A percentile compares a stretch with the other conserved stretches of the same genome.
Conservation (phyloP, 306 rosid species). For the Betula pendula region DNA sequence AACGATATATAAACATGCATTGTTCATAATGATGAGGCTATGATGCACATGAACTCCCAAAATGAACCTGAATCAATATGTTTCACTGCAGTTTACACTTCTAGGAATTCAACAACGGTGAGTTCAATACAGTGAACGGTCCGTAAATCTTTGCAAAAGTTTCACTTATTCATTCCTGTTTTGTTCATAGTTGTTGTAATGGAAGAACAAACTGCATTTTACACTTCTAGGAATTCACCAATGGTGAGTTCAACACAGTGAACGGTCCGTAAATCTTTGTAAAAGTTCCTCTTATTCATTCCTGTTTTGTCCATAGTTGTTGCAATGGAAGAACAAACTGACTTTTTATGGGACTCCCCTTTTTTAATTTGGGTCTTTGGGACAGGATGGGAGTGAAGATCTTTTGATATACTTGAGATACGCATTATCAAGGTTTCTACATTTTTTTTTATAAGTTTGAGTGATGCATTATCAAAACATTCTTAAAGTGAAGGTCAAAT, state of each 20-base stretch:
- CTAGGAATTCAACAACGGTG: not conserved
- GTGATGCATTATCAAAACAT: not conserved
- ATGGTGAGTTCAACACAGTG: not conserved
- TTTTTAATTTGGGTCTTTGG: not conserved
- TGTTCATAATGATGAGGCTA: not conserved
- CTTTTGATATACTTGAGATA: not conserved
- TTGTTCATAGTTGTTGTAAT: not conserved
- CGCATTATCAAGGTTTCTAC: not conserved
- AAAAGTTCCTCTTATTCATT: not conserved
- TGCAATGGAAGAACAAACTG: not conserved
- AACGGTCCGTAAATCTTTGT: not conserved
- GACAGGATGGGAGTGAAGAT: not conserved
- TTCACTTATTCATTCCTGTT: not conserved
- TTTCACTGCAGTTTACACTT: not conserved
- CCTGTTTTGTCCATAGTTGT: not conserved
- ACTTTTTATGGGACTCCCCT: no score
- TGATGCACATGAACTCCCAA: not conserved
- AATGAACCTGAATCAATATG: not conserved
- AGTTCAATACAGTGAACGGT: not conserved
- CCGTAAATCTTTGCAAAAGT: not conserved
- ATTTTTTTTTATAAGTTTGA: not conserved
- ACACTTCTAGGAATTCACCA: not conserved
- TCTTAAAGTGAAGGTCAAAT: not conserved
- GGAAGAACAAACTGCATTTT: not conserved
- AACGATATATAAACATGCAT: not conserved